Evolutionary conservation across 768 basidiomycete species (phyloP), one percentile per base, ranked within the genome.

Genomic region (Boletus bicolor): DNA sequence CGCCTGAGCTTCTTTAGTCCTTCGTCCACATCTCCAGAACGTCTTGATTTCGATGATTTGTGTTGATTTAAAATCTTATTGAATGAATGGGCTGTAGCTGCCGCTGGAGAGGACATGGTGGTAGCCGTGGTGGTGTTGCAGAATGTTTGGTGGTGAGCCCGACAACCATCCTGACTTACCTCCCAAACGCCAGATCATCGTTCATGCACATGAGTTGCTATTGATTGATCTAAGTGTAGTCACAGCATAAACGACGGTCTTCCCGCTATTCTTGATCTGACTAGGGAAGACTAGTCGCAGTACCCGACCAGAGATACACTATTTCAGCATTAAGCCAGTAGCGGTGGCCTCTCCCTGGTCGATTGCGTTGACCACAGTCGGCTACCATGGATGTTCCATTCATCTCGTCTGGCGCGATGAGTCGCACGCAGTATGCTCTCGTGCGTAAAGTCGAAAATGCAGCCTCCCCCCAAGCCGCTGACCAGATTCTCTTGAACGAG

Each of bases 1-100:
- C 93, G 81, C 41, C 93, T 76, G 53, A 97, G 75, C 72, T 91
- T 91, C 75, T 89, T 93, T n/a, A 87, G 77, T 21, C 84, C 85
- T 69, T 95, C 93, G 38, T 91, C 87, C 28, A 92, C 83, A 57
- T 83, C 84, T 35, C 78, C 75, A 21, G 82, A 75, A 15, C 82
- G 77, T 53, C 85, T 81, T 54, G 84, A 80, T 70, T 84, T 88
- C 7, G 87, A 84, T 8, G 80, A 68, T 65, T 84, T 89, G 53
- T 88, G 80, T 59, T 86, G 86, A 60, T 80, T 85, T 41, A 93
- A 77, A 41, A 92, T 81, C 66, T 91, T 93, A 72, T 83, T 87
- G 71, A 92, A 91, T 19, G 89, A 84, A 64, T 89, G 87, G 37
- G 86, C 83, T 10, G 82, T 79, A 24, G 73, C 61, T 1, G 67